Base-by-base conservation (phyloP, 208 protist genomes). In the Endotrypanum monterogeii region DNA sequence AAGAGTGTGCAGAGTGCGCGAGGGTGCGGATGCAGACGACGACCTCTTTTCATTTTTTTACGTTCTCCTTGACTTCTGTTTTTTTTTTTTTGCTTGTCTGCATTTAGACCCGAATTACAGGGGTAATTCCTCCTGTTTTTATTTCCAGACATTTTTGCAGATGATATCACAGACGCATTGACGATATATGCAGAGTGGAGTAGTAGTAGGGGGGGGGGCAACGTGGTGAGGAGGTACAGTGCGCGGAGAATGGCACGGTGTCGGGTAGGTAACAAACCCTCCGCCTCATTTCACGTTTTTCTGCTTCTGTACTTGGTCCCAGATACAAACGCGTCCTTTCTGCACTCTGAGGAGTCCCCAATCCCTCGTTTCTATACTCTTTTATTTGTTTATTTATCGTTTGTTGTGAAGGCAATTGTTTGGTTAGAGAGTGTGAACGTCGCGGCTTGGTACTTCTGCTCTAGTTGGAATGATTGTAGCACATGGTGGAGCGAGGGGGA, bases 11-110 rank as follows among this genome's bases (percentile, higher is more conserved):
- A 20, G 20, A 37, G 18, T 65, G 28, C 37, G 12, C 37, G 37
- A 30, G 7, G 16, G 60, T 20, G 23, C 5, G 60, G 28, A 46
- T 65, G 37, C 18, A 23, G 60, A 48, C 28, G 5, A 30, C 60
- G 9, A 11, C 35, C 6, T 73, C 51, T 76, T 35, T 62, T 20
- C 20, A 28, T 39, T 46, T 80, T 81, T 55, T 16, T 69, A 12
- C n/a, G 30, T 73, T 73, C 66, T 23, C 44, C 32, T 16, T 65
- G 9, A 23, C 37, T 55, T 50, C 61, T 73, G 41, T 48, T 68
- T 52, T 37, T 30, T 25, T 3, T 44, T 52, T 50, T 11, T 20
- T 56, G 51, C 4, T 18, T 8, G 18, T 48, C 60, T 44, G 11
- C 60, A 48, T 20, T 48, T 25, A n/a, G 37, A 18, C 37, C 32